Evolutionary conservation across 108 stramenopile species (phyloP).

Genomic region (Fragilaria crotonensis): DNA sequence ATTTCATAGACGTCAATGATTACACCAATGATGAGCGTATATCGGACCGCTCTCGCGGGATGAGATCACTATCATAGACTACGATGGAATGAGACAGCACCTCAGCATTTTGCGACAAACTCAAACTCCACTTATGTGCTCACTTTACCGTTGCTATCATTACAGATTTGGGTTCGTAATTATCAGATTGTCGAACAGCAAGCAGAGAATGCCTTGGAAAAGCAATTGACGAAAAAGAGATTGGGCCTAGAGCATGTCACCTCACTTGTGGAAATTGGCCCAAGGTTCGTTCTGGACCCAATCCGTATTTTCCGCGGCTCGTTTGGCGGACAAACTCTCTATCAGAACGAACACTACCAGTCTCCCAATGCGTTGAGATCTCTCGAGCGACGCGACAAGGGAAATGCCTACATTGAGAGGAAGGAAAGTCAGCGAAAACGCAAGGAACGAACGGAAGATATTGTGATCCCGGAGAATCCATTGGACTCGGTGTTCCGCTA

Average conservation of each 20-base stretch:
- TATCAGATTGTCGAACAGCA: constrained; percentile 95
- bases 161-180: constrained; percentile 97
- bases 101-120: neutral
- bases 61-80: constrained; percentile 76
- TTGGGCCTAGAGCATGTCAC: constrained; percentile 66
- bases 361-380: constrained; percentile 88
- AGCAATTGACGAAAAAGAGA: constrained; percentile 64
- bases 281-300: constrained; percentile 95
- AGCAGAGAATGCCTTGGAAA: constrained; percentile 73
- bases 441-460: constrained; percentile 63
- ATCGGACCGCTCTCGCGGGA: constrained; percentile 57
- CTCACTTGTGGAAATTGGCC: constrained; percentile 97
- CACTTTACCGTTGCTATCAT: neutral
- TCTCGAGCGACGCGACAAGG: constrained; percentile 65
- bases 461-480: constrained; percentile 77
- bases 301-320: constrained; percentile 96
- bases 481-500: constrained; percentile 71
- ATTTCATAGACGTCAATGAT: constrained; percentile 53
- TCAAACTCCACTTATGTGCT: neutral
- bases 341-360: constrained; percentile 86
- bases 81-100: constrained; percentile 85
- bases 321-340: constrained; percentile 97
- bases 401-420: constrained; percentile 61
- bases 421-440: constrained; percentile 75
- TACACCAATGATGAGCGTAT: constrained; percentile 91